phyloP scores from a whole-genome alignment of 352 stramenopile species.

The Ophiocytium majus region DNA sequence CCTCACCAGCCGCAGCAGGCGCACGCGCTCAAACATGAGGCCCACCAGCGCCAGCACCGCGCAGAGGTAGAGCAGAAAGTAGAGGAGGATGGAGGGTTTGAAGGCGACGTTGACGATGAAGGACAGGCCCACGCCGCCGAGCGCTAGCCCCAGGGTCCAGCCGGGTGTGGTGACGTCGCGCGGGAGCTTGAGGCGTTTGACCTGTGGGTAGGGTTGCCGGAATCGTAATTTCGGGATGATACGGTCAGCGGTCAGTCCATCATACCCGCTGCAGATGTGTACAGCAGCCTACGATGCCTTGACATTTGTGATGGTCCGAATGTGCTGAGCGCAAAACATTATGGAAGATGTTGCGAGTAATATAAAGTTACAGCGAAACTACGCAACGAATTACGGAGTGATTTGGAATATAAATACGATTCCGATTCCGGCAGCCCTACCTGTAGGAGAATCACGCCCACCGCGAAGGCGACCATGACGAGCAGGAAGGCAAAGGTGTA shows the following conservation, averaged over 20 bases:
- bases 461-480: not conserved
- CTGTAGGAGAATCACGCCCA: not conserved
- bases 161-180: conserved; percentile 74
- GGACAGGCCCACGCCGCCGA: conserved; percentile 33
- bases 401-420: no score
- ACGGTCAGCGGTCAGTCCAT: no score
- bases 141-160: not conserved
- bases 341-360: no score
- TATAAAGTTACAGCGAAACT: no score
- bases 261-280: no score
- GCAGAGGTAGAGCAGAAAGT: conserved; percentile 50
- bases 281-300: no score
- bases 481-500: not conserved
- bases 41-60: conserved; percentile 52
- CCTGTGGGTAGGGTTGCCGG: no score
- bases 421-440: no score
- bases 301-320: no score
- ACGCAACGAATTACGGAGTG: no score
- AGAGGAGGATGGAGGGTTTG: conserved; percentile 43
- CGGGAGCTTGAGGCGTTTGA: not conserved
- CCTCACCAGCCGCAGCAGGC: conserved; percentile 52
- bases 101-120: conserved; percentile 60
- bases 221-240: no score
- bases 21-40: conserved; percentile 61
- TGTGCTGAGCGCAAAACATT: no score